phyloP scores from a whole-genome alignment of 768 basidiomycete genomes.

The Mycena epipterygia region DNA sequence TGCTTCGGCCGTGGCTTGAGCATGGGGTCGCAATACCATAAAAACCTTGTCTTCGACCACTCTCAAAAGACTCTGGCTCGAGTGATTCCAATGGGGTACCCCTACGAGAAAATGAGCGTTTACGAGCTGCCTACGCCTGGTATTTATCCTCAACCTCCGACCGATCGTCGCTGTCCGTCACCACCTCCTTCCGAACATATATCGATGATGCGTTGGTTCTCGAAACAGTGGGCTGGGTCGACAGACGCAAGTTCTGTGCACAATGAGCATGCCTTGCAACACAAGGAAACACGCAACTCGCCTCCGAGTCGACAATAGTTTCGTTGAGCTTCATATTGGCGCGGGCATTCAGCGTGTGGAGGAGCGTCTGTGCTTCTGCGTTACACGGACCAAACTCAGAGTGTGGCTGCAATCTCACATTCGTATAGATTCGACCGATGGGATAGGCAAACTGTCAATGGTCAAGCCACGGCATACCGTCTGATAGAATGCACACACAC shows the following conservation, averaged over 20 bases:
- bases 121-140: background rate
- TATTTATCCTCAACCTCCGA: conserved; percentile 31
- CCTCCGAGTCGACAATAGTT: conserved; percentile 28
- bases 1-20: too few relatives aligned
- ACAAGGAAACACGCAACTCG: background rate
- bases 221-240: conserved; percentile 1
- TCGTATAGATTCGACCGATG: conserved; percentile 53
- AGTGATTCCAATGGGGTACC: too few relatives aligned
- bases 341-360: conserved; percentile 45
- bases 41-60: too few relatives aligned
- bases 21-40: too few relatives aligned
- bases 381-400: too few relatives aligned
- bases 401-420: conserved; percentile 46
- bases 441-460: conserved; percentile 45
- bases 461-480: background rate
- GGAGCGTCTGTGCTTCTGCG: conserved; percentile 40
- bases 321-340: conserved; percentile 31
- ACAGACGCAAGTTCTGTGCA: conserved; percentile 28
- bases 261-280: background rate
- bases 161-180: conserved; percentile 27
- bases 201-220: conserved; percentile 13
- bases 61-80: too few relatives aligned
- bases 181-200: conserved; percentile 30
- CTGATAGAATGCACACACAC: background rate
- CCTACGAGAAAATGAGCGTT: too few relatives aligned